Percentiles rank a stretch among this genome's conserved stretches.
Conservation (phyloP, 495 filamentous ascomycete genomes). For the Podospora didyma region DNA sequence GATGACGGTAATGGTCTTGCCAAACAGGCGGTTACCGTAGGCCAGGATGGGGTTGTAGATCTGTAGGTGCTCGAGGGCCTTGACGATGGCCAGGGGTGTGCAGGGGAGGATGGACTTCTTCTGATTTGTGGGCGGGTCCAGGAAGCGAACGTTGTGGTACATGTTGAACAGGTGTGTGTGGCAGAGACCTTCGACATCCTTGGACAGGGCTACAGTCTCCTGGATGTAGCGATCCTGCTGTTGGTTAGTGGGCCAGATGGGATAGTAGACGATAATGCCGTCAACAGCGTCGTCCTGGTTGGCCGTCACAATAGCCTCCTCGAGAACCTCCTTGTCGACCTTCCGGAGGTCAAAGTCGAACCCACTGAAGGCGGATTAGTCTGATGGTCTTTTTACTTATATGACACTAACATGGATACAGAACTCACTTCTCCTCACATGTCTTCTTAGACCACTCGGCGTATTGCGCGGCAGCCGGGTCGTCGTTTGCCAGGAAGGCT, state of each 20-base stretch:
- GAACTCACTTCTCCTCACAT: conserved; percentile 82
- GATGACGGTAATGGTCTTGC: conserved; percentile 88
- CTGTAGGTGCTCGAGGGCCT: conserved; percentile 90
- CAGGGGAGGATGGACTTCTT: conserved; percentile 93
- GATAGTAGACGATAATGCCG: conserved; percentile 98
- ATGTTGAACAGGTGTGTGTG: conserved; percentile 97
- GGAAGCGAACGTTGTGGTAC: conserved; percentile 96
- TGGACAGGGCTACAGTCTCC: conserved; percentile 82
- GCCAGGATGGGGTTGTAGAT: conserved; percentile 96
- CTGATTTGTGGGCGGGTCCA: conserved; percentile 68
- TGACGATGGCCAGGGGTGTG: conserved; percentile 91
- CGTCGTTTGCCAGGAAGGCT: conserved; percentile 86
- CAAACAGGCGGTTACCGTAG: conserved; percentile 88
- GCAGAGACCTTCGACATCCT: conserved; percentile 94
- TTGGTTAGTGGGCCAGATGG: conserved; percentile 74
- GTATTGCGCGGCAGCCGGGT: conserved; percentile 88
- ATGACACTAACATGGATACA: conserved; percentile 7
- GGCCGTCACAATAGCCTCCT: conserved; percentile 77
- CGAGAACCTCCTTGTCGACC: conserved; percentile 79
- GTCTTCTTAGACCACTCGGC: conserved; percentile 97
- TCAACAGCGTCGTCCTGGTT: conserved; percentile 75
- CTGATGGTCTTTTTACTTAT: background rate
- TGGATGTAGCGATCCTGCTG: conserved; percentile 90
- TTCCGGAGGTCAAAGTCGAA: conserved; percentile 81
- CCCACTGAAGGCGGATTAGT: conserved; percentile 54